Percentiles rank a stretch among this genome's conserved stretches.
phyloP scores from a whole-genome alignment of 129 eudicot species.

The Arctium minus region DNA sequence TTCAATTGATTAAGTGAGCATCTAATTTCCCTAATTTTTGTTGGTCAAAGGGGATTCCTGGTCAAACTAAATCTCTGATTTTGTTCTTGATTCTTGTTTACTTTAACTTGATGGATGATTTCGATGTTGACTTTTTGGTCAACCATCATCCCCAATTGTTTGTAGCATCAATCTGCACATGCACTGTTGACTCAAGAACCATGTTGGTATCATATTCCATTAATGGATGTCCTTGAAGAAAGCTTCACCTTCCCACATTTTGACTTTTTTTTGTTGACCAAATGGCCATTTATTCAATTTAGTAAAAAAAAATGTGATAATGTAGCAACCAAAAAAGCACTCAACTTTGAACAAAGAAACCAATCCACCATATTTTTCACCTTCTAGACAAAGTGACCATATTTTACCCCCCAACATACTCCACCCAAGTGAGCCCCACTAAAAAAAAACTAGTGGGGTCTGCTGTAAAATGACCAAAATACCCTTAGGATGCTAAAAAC shows the following conservation, averaged over 20 bases:
- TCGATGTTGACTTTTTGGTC: slow-evolving; percentile 24
- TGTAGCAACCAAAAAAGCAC: slow-evolving; percentile 31
- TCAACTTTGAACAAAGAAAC: slow-evolving; percentile 20
- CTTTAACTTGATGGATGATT: slow-evolving; percentile 3
- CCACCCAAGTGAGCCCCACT: slow-evolving; percentile 21
- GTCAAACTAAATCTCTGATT: slow-evolving; percentile 25
- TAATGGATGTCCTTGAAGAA: slow-evolving; percentile 49
- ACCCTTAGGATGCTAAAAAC: background rate
- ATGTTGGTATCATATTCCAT: slow-evolving; percentile 45
- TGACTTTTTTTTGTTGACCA: slow-evolving; percentile 74
- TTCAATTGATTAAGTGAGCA: slow-evolving; percentile 10
- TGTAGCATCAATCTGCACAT: slow-evolving; percentile 53
- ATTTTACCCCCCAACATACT: slow-evolving; percentile 36
- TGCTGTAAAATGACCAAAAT: background rate
- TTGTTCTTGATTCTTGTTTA: slow-evolving; percentile 23
- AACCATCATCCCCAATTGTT: slow-evolving; percentile 22
- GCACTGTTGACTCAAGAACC: slow-evolving; percentile 67
- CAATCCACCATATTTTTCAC: slow-evolving; percentile 39
- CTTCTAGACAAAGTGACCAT: slow-evolving; percentile 20
- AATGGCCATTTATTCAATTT: slow-evolving; percentile 32
- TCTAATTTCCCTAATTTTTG: slow-evolving; percentile 19
- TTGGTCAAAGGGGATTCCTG: slow-evolving; percentile 25
- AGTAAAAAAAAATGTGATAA: slow-evolving; percentile 27
- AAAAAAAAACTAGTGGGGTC: slow-evolving; percentile 14
- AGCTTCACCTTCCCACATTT: slow-evolving; percentile 33